Evolutionary conservation across 2,329 filamentous ascomycete species (phyloP), one percentile per base, ranked within the genome.

Genomic region (Fusarium keratoplasticum): DNA sequence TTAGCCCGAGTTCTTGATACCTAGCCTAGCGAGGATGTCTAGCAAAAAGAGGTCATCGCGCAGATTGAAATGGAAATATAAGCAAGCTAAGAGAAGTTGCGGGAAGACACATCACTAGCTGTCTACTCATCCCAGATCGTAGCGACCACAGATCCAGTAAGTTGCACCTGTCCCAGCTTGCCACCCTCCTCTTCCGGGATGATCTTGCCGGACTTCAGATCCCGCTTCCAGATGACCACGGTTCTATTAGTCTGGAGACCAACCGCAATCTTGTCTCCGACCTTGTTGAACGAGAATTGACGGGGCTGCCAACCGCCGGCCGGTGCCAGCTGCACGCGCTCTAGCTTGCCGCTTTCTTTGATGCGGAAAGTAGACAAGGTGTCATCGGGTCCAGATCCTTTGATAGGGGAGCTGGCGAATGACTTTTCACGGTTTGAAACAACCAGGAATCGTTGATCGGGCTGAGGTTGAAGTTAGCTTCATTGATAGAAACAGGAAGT

Each of bases 231-330:
- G 11, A 78, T 75, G 0, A 78, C 66, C 0, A 78, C 76, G 1
- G 76, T 78, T 6, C 38, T 70, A 13, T 78, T 78, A 13, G 64
- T 72, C 20, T 78, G 76, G 16, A 78, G 76, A 2, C 76, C 76
- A 5, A 78, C 76, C 0, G 76, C 76, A 57, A 78, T 71, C 58
- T 70, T 78, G 22, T 78, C 76, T 25, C 76, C 76, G 2, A 55
- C 61, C 6, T 76, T 77, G 57, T 78, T 78, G 50, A 78, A 78
- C 0, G 76, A 75, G 31, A 78, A 78, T 10, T 78, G 76, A 3
- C 76, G 76, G 2, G 76, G 76, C 0, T 68, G 61, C 44, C 72
- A 78, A 6, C 76, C 76, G 2, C 76, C 76, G 1, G 75, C 76
- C 0, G 76, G 76, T 11, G 73, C 73, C 1, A 69, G 66, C 31